These are phyloP conservation scores for Fraxinus xanthoxyloides DNA, from an alignment of 305 asterid species.

Conservation along the genomic window DNA sequence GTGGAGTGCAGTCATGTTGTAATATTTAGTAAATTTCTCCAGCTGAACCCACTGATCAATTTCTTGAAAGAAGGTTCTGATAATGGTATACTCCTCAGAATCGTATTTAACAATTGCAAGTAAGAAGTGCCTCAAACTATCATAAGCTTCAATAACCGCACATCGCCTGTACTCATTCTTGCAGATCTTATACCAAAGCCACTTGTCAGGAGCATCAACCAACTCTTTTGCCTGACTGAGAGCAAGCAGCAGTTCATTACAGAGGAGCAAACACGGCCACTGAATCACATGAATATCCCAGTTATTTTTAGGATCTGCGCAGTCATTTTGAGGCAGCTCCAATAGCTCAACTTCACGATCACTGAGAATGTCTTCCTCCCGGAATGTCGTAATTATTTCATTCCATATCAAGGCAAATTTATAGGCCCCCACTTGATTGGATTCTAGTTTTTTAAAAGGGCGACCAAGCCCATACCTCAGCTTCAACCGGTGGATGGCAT, in stretches of 20 bases:
- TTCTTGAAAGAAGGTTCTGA: slow-evolving; percentile 46
- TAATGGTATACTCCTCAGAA: slow-evolving; percentile 41
- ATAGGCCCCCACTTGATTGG: slow-evolving; percentile 43
- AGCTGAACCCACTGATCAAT: slow-evolving; percentile 43
- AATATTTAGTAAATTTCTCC: slow-evolving; percentile 47
- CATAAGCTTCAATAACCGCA: slow-evolving; percentile 49
- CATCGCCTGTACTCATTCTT: slow-evolving; percentile 49
- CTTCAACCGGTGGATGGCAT: slow-evolving; percentile 42
- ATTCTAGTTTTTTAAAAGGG: slow-evolving; percentile 48
- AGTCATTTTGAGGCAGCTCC: slow-evolving; percentile 41
- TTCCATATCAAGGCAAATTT: slow-evolving; percentile 57
- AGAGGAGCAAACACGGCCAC: slow-evolving; percentile 57
- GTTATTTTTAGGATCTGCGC: neutral
- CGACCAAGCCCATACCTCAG: slow-evolving; percentile 51
- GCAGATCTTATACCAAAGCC: slow-evolving; percentile 51
- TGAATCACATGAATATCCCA: slow-evolving; percentile 49
- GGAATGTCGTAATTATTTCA: slow-evolving; percentile 42
- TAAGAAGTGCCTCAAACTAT: slow-evolving; percentile 38
- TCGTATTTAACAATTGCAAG: slow-evolving; percentile 33
- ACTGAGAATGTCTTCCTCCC: slow-evolving; percentile 48
- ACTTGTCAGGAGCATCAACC: slow-evolving; percentile 53
- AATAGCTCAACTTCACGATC: slow-evolving; percentile 48
- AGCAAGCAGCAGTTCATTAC: slow-evolving; percentile 46
- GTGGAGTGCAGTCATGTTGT: slow-evolving; percentile 35
- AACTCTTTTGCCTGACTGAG: slow-evolving; percentile 53